These are phyloP conservation scores for Mycena alexandri DNA, from an alignment of 768 basidiomycete genomes.

Conservation along the genomic window DNA sequence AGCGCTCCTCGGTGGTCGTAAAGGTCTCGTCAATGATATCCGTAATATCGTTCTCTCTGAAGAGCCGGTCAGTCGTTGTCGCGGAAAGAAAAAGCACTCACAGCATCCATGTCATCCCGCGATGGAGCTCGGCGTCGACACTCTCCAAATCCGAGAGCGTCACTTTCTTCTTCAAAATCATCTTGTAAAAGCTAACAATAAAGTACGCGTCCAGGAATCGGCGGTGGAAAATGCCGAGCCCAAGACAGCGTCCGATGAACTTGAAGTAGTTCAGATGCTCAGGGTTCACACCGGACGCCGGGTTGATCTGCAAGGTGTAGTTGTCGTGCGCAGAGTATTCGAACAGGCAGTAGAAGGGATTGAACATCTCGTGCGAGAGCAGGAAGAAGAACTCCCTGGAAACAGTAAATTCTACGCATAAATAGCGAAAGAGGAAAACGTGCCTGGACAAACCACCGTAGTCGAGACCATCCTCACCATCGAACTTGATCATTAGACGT, in stretches of 20 bases:
- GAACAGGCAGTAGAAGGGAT: slow-evolving; percentile 99
- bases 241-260: slow-evolving; percentile 96
- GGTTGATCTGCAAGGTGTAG: slow-evolving; percentile 99
- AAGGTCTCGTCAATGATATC: slow-evolving; percentile 99
- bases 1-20: slow-evolving; percentile 96
- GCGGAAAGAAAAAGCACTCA: slow-evolving; percentile 56
- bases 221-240: slow-evolving; percentile 98
- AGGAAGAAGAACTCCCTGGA: slow-evolving; percentile 99
- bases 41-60: slow-evolving; percentile 96
- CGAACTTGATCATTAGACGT: slow-evolving; percentile 99
- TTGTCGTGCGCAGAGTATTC: slow-evolving; percentile 99
- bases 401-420: slow-evolving; percentile 24
- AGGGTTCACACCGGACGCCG: slow-evolving; percentile 97
- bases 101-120: slow-evolving; percentile 99
- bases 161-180: slow-evolving; percentile 99
- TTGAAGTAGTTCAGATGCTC: slow-evolving; percentile 99
- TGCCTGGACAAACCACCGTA: slow-evolving; percentile 98
- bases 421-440: slow-evolving; percentile 39
- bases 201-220: slow-evolving; percentile 99
- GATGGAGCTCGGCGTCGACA: slow-evolving; percentile 94
- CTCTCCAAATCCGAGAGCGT: slow-evolving; percentile 93
- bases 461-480: slow-evolving; percentile 98
- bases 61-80: slow-evolving; percentile 37
- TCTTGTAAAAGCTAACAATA: slow-evolving; percentile 99
- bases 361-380: slow-evolving; percentile 99